phyloP scores from a whole-genome alignment of 2,329 filamentous ascomycete species.

The Cryphonectria carpinicola region DNA sequence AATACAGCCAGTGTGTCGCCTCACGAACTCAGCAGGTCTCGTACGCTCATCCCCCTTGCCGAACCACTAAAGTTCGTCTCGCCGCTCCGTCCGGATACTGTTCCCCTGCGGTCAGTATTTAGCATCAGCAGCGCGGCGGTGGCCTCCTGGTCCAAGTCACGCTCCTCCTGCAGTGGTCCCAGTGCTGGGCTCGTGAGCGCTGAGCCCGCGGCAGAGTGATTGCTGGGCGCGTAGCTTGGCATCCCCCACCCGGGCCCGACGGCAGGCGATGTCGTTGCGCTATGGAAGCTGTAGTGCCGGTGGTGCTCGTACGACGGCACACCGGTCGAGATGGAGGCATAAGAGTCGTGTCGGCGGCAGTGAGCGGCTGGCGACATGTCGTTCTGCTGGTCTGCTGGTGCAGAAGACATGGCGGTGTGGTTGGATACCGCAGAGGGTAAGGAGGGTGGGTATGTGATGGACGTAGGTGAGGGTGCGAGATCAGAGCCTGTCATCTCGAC shows the following conservation, averaged over 20 bases:
- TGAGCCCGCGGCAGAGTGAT: conserved; percentile 50
- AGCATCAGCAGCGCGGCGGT: conserved; percentile 88
- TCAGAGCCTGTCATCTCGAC: conserved; percentile 66
- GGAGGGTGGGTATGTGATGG: conserved; percentile 40
- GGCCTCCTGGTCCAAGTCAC: conserved; percentile 73
- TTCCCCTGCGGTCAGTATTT: conserved; percentile 72
- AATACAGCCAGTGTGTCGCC: background rate
- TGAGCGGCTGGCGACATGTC: background rate
- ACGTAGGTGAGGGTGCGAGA: conserved; percentile 50
- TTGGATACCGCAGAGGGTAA: conserved; percentile 41
- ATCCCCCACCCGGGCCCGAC: conserved; percentile 53
- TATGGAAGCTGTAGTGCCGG: conserved; percentile 49
- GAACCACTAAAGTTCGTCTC: background rate
- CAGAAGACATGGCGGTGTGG: conserved; percentile 51
- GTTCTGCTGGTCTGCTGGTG: background rate
- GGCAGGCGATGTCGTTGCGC: conserved; percentile 48
- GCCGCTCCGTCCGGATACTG: conserved; percentile 26
- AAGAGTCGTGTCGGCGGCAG: conserved; percentile 53
- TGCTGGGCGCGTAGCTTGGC: conserved; percentile 44
- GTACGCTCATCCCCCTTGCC: conserved; percentile 8
- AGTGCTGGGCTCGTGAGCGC: conserved; percentile 63
- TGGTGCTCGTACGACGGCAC: conserved; percentile 31
- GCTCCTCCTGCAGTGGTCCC: conserved; percentile 52
- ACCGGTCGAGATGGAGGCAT: conserved; percentile 54
- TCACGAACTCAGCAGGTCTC: conserved; percentile 13